phyloP scores from a whole-genome alignment of 2,329 filamentous ascomycete genomes.

The Xylariomycetidae sp. region DNA sequence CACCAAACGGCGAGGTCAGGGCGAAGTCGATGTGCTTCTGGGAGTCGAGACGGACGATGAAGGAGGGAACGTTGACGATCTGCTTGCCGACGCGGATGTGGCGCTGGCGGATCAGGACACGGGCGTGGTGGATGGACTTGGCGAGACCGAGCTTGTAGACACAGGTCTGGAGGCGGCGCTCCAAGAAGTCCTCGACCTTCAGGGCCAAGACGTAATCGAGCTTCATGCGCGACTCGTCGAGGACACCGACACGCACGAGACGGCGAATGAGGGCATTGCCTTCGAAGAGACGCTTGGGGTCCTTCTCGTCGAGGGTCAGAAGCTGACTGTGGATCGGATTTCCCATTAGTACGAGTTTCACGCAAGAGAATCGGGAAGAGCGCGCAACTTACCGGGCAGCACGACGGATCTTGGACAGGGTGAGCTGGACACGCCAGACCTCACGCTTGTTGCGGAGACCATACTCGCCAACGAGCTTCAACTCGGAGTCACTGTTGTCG shows the following conservation, averaged over 20 bases:
- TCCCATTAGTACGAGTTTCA: constrained; percentile 6
- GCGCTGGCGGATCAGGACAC: constrained; percentile 98
- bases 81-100: constrained; percentile 99
- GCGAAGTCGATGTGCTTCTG: constrained; percentile 99
- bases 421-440: constrained; percentile 99
- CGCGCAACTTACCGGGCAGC: constrained; percentile 86
- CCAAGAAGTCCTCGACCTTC: constrained; percentile 99
- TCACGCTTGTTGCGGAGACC: constrained; percentile 99
- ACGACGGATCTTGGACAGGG: constrained; percentile 99
- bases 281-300: constrained; percentile 99
- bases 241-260: constrained; percentile 98
- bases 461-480: constrained; percentile 99
- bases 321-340: constrained; percentile 71
- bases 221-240: constrained; percentile 99
- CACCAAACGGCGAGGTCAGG: constrained; percentile 94
- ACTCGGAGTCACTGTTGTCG: constrained; percentile 81
- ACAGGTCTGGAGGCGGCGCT: constrained; percentile 98
- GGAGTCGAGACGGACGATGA: constrained; percentile 99
- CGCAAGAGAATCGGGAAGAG: neutral
- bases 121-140: constrained; percentile 99
- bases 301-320: constrained; percentile 99
- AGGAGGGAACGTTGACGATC: constrained; percentile 99
- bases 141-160: constrained; percentile 99
- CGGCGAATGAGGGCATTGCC: constrained; percentile 99
- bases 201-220: constrained; percentile 99